These are phyloP conservation scores for Colletotrichum noveboracense DNA, from an alignment of 2,329 filamentous ascomycete genomes.

Conservation along the genomic window DNA sequence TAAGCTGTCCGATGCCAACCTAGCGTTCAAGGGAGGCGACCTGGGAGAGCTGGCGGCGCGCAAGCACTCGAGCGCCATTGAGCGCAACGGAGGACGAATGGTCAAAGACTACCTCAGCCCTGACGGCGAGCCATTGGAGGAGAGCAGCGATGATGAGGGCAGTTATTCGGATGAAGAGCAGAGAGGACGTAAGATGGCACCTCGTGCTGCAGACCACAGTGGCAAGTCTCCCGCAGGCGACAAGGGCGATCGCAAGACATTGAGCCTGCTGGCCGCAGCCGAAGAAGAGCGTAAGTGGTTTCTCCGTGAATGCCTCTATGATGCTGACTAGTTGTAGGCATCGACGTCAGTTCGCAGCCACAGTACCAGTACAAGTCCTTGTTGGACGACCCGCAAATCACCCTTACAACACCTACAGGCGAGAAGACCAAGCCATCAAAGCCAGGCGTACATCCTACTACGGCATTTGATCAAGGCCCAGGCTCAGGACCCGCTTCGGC, in stretches of 20 bases:
- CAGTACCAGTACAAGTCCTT: constrained; percentile 66
- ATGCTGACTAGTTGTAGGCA: constrained; percentile 44
- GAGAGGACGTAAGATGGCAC: constrained; percentile 63
- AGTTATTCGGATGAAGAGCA: constrained; percentile 71
- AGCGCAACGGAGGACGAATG: constrained; percentile 59
- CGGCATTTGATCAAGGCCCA: constrained; percentile 78
- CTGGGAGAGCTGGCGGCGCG: constrained; percentile 66
- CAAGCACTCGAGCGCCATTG: constrained; percentile 47
- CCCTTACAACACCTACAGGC: constrained; percentile 66
- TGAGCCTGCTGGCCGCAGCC: constrained; percentile 73
- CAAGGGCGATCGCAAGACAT: constrained; percentile 47
- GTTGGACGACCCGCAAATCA: constrained; percentile 70
- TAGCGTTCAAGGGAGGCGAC: constrained; percentile 67
- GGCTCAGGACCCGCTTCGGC: constrained; percentile 60
- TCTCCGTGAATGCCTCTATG: not conserved
- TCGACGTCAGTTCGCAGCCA: constrained; percentile 56
- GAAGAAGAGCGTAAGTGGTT: constrained; percentile 76
- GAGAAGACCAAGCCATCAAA: constrained; percentile 63
- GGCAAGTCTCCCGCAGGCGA: constrained; percentile 38
- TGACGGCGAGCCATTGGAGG: constrained; percentile 70
- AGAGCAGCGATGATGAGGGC: constrained; percentile 74
- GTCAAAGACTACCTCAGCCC: constrained; percentile 71
- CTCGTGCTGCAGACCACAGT: constrained; percentile 48
- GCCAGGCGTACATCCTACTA: constrained; percentile 76
- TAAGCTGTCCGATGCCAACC: constrained; percentile 73